These are phyloP conservation scores for Paracorniculantispora psalliotae DNA, from an alignment of 2,329 filamentous ascomycete genomes.

Conservation along the genomic window DNA sequence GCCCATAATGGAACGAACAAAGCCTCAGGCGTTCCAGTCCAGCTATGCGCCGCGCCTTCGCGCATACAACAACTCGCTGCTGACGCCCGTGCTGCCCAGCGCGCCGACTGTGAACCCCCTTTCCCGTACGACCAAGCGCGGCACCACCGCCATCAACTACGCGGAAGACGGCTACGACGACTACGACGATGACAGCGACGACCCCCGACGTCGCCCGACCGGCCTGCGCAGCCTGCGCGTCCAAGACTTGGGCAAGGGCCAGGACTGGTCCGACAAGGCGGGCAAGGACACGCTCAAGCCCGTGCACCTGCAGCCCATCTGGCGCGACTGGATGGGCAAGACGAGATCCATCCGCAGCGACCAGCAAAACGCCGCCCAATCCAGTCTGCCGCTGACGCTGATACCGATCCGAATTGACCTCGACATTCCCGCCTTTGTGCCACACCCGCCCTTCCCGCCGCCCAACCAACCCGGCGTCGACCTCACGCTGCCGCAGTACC, in stretches of 20 bases:
- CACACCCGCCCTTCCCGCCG: constrained; percentile 59
- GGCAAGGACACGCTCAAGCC: constrained; percentile 77
- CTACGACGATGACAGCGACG: constrained; percentile 66
- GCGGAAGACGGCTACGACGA: constrained; percentile 94
- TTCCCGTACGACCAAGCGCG: constrained; percentile 90
- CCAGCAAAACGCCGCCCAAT: constrained; percentile 58
- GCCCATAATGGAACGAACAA: constrained; percentile 44
- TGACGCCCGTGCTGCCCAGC: constrained; percentile 76
- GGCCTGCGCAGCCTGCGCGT: constrained; percentile 78
- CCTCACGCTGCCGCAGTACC: constrained; percentile 71
- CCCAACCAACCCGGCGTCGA: constrained; percentile 61
- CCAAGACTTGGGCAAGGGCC: constrained; percentile 61
- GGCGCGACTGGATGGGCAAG: constrained; percentile 93
- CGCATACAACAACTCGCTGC: constrained; percentile 84
- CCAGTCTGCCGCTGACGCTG: constrained; percentile 78
- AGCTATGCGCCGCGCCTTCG: constrained; percentile 88
- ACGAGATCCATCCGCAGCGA: constrained; percentile 51
- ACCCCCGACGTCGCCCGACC: constrained; percentile 71
- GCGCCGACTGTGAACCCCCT: constrained; percentile 58
- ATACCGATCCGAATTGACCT: constrained; percentile 96
- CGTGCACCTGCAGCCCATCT: constrained; percentile 83
- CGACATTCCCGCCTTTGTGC: constrained; percentile 75
- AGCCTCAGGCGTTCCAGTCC: constrained; percentile 82
- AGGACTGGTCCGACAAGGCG: constrained; percentile 66
- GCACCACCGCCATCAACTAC: constrained; percentile 95